These are phyloP conservation scores for Mycena maculata DNA, from an alignment of 768 basidiomycete genomes.

Conservation along the genomic window DNA sequence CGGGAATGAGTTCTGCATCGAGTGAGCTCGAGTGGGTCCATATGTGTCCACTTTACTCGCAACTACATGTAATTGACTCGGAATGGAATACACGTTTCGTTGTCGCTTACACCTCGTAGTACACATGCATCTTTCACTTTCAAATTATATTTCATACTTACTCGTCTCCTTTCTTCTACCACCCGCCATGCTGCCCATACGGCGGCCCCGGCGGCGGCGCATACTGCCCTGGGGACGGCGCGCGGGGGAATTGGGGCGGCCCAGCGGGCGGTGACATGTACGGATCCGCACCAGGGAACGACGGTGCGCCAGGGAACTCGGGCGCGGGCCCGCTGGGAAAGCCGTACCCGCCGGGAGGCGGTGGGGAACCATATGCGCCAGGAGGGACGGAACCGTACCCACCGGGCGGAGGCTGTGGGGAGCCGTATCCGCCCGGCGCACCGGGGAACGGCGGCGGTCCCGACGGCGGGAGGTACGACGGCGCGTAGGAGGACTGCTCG, in stretches of 20 bases:
- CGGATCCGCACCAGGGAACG: slow-evolving; percentile 47
- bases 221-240: slow-evolving; percentile 22
- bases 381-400: slow-evolving; percentile 18
- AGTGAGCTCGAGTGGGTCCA: too few relatives aligned
- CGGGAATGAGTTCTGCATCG: too few relatives aligned
- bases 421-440: slow-evolving; percentile 24
- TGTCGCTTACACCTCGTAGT: too few relatives aligned
- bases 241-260: slow-evolving; percentile 24
- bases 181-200: slow-evolving; percentile 25
- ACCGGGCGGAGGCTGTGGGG: neutral
- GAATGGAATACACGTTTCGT: too few relatives aligned
- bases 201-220: slow-evolving; percentile 27
- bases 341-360: neutral
- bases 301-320: slow-evolving; percentile 36
- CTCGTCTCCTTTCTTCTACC: too few relatives aligned
- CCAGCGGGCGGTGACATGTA: slow-evolving; percentile 36
- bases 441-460: slow-evolving; percentile 46
- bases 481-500: slow-evolving; percentile 32
- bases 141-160: too few relatives aligned
- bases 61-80: too few relatives aligned
- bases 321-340: slow-evolving; percentile 28
- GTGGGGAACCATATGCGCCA: slow-evolving; percentile 18
- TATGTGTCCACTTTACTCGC: too few relatives aligned
- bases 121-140: too few relatives aligned
- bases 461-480: slow-evolving; percentile 48